Evolutionary conservation across 768 basidiomycete species (phyloP), one percentile per base, ranked within the genome.

Genomic region (Clitopilus passeckerianus): DNA sequence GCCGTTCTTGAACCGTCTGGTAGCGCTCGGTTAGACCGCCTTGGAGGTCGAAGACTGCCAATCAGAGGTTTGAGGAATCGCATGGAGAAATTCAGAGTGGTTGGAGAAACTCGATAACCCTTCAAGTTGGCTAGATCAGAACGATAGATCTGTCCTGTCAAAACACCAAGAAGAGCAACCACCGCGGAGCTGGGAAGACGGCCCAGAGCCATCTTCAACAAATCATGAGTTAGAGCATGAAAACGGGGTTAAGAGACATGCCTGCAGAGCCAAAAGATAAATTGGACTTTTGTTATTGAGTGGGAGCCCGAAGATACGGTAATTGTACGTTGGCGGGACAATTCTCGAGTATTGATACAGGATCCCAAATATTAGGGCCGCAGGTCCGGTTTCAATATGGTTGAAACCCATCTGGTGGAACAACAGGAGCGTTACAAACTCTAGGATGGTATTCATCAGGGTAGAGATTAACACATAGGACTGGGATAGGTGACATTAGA

Each of bases 321-420:
- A 92, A 50, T 78, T 79, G 72, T 95, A 96, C 1, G 83, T 78
- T 0, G 86, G 72, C 0, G 94, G 94, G 1, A 94, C 85, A 43
- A 91, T 81, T 44, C 91, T 75, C 56, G 83, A 84, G 71, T 91
- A 90, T 67, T 95, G 93, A 70, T 93, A 95, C 27, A 95, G 67
- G 35, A 92, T 81, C 70, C 82, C 87, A 79, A 94, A 94, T 22
- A 92, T 67, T 1, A 95, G 65, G 2, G 88, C 78, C n/a, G 85
- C 78, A 8, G 91, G 89, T 1, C 94, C 94, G 34, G 90, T 71
- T 0, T 91, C 84, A 34, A 95, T 83, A 60, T 83, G 76, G 64
- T 92, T 93, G 58, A 95, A 69, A 3, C 90, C 87, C 16, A 86
- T 58, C 35, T 82, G 80, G 64, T 91, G 80, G 59, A 92, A 79